These are phyloP conservation scores for Saturnispora sekii DNA, from an alignment of 805 yeast genomes.

Conservation along the genomic window DNA sequence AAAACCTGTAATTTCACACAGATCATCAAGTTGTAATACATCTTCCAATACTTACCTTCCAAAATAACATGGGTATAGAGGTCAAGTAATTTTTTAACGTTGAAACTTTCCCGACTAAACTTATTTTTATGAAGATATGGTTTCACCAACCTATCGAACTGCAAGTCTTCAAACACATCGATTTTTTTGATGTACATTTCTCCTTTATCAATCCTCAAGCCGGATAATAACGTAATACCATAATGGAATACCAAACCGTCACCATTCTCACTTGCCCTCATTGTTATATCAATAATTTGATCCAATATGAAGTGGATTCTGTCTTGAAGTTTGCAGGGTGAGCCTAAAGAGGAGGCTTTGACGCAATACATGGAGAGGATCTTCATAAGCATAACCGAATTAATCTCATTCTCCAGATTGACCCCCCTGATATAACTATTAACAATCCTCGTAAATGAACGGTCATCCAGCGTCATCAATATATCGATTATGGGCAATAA, in stretches of 20 bases:
- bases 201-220: background rate
- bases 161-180: background rate
- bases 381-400: conserved; percentile 3
- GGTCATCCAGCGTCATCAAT: conserved; percentile 5
- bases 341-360: background rate
- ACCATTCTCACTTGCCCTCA: background rate
- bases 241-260: background rate
- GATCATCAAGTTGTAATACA: conserved; percentile 54
- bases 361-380: background rate
- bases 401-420: background rate
- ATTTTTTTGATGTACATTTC: background rate
- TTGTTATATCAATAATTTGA: background rate
- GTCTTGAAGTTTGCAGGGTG: background rate
- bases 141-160: conserved; percentile 32
- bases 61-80: conserved; percentile 42
- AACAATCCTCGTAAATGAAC: conserved; percentile 4
- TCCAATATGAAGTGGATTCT: conserved; percentile 1
- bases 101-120: conserved; percentile 36
- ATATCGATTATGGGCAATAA: conserved; percentile 6
- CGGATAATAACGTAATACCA: conserved; percentile 5
- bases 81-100: conserved; percentile 38
- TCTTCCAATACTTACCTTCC: conserved; percentile 56
- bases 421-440: conserved; percentile 3
- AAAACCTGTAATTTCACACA: conserved; percentile 66
- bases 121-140: conserved; percentile 24